These are phyloP conservation scores for Sugiyamaella pinicola DNA, from an alignment of 1,139 yeast genomes.

Conservation along the genomic window DNA sequence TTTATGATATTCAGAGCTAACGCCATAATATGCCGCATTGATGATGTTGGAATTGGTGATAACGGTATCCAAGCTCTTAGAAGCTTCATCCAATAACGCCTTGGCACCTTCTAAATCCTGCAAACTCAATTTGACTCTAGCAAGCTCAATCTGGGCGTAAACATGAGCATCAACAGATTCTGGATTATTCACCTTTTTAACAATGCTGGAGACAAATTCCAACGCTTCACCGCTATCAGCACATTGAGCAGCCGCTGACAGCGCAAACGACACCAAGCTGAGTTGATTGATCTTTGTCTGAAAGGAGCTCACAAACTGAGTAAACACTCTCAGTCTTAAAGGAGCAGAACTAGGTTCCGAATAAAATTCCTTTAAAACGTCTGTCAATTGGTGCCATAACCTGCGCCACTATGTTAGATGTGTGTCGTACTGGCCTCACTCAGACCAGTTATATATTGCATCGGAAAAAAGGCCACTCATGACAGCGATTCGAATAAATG, in stretches of 20 bases:
- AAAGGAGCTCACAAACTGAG: constrained; percentile 68
- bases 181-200: constrained; percentile 50
- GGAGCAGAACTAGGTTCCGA: constrained; percentile 53
- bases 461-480: no score
- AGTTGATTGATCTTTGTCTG: constrained; percentile 75
- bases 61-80: constrained; percentile 62
- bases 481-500: no score
- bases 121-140: constrained; percentile 65
- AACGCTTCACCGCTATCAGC: constrained; percentile 55
- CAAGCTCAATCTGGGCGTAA: constrained; percentile 74
- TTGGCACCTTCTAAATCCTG: constrained; percentile 66
- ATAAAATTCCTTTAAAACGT: constrained; percentile 64
- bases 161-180: constrained; percentile 53
- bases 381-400: constrained; percentile 76
- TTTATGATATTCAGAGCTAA: constrained; percentile 77
- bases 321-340: constrained; percentile 66
- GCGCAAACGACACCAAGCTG: constrained; percentile 73
- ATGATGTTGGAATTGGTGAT: constrained; percentile 60
- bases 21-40: constrained; percentile 80
- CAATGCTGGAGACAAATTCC: constrained; percentile 56
- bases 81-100: constrained; percentile 64
- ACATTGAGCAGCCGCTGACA: constrained; percentile 56
- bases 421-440: not conserved
- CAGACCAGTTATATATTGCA: no score
- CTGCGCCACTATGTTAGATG: constrained; percentile 21